A percentile compares a stretch with the other conserved stretches of the same genome.
phyloP scores from a whole-genome alignment of 805 yeast species.

The Myxozyma geophila region DNA sequence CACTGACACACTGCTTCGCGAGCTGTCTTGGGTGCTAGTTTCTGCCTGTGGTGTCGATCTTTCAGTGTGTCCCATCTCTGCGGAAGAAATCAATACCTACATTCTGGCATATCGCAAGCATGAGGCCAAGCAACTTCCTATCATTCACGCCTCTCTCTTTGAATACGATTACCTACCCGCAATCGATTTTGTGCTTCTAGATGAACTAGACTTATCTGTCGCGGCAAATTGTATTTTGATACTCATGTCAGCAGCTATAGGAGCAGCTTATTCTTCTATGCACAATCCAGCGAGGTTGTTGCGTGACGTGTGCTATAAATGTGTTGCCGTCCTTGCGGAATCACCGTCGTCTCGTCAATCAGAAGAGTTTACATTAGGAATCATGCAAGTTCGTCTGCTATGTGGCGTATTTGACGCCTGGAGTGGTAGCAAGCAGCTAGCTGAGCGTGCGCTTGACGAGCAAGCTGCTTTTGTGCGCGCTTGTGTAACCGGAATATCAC shows the following conservation, averaged over 20 bases:
- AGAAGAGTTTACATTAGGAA: constrained; percentile 11
- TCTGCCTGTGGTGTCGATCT: constrained; percentile 4
- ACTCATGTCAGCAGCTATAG: constrained; percentile 19
- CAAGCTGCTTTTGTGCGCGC: constrained; percentile 25
- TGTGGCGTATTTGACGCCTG: constrained; percentile 28
- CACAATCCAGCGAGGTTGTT: constrained; percentile 11
- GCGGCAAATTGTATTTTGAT: constrained; percentile 7
- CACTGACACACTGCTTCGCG: constrained; percentile 3
- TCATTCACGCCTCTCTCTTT: constrained; percentile 14
- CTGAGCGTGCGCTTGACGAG: constrained; percentile 26
- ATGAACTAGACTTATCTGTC: constrained; percentile 1
- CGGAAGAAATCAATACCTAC: not conserved
- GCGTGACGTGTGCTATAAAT: constrained; percentile 10
- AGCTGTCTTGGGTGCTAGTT: constrained; percentile 1
- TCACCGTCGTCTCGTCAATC: not conserved
- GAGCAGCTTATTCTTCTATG: constrained; percentile 1
- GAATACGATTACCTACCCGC: not conserved
- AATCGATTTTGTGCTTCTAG: not conserved
- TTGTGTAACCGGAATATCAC: constrained; percentile 21
- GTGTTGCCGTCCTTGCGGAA: not conserved
- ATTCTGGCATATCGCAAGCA: constrained; percentile 13
- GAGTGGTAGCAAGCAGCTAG: constrained; percentile 18
- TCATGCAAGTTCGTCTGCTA: constrained; percentile 23
- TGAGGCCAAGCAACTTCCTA: constrained; percentile 1
- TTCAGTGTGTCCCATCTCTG: not conserved